Base-by-base conservation (phyloP, 345 rosid genomes). In the Salix purpurea region DNA sequence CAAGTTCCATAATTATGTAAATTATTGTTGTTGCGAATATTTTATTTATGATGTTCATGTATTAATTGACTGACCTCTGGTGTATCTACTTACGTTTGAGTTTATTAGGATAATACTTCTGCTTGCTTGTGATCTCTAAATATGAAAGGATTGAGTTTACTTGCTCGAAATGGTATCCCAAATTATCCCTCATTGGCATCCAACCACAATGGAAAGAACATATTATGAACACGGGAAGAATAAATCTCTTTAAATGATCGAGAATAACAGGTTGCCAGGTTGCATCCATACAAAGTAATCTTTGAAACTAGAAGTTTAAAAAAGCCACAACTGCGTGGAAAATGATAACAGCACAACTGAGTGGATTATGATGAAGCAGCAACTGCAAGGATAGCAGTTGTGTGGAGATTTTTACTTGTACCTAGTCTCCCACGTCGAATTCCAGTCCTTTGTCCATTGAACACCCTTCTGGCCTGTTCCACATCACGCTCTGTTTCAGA, bases 371-470 rank as follows among this genome's bases (percentile, higher is more conserved):
- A 71, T 73, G 84, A 77, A 72, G 85, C 80, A 30, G 83, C 70
- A 34, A 81, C 81, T 50, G 79, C 74, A 58, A 77, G 78, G 40
- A 52, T 14, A 28, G 82, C 65, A 80, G 66, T 40, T 23, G 81
- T 7, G 14, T 74, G 71, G 16, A 72, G 68, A 70, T 76, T 78
- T 78, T 71, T 76, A 16, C 74, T 32, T 0, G 78, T 70, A 37
- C 73, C 80, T 54, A 71, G 37, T 76, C 89, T 85, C 44, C 86
- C 84, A 1, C 85, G 84, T 70, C 87, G 87, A 73, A 79, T 83
- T 23, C 88, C 89, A 37, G 39, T 85, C 80, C 78, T 87, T 71
- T 75, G 88, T 60, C 80, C 85, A 28, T 77, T 82, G 65, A 79
- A 73, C 75, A 83, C 79, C 78, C 82, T 84, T 67, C 81, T 69